Evolutionary conservation across 1,139 yeast species (phyloP).

Genomic region (Debaryomyces udenii): DNA sequence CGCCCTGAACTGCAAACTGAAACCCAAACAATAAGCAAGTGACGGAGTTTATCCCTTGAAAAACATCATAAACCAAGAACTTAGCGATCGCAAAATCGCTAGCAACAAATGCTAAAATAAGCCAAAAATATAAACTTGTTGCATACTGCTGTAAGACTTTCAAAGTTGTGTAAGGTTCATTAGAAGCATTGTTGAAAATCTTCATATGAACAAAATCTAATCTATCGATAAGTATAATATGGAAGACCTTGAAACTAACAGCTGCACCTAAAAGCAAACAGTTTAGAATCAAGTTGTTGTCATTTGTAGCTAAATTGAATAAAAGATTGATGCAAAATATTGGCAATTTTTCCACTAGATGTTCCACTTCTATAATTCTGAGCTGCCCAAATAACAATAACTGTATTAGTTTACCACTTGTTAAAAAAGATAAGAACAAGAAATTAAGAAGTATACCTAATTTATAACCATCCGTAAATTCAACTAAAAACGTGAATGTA

Average conservation of each 20-base stretch:
- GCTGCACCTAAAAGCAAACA: slow-evolving; percentile 46
- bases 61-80: slow-evolving; percentile 61
- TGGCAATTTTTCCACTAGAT: slow-evolving; percentile 70
- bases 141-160: slow-evolving; percentile 28
- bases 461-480: slow-evolving; percentile 40
- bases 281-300: slow-evolving; percentile 55
- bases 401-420: slow-evolving; percentile 50
- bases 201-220: slow-evolving; percentile 54
- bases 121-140: slow-evolving; percentile 27
- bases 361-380: slow-evolving; percentile 75
- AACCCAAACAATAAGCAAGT: slow-evolving; percentile 69
- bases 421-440: slow-evolving; percentile 37
- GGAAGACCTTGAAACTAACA: slow-evolving; percentile 67
- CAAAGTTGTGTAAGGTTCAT: slow-evolving; percentile 33
- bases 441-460: slow-evolving; percentile 36
- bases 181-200: slow-evolving; percentile 31
- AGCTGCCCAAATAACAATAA: slow-evolving; percentile 71
- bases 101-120: slow-evolving; percentile 43
- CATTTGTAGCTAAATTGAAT: slow-evolving; percentile 64
- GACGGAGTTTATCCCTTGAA: slow-evolving; percentile 52
- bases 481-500: slow-evolving; percentile 31
- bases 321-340: slow-evolving; percentile 59
- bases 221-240: slow-evolving; percentile 70
- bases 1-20: slow-evolving; percentile 69
- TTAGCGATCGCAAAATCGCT: slow-evolving; percentile 58